These are phyloP conservation scores for Ganoderma boninense DNA, from an alignment of 1,284 basidiomycete species.

Conservation along the genomic window DNA sequence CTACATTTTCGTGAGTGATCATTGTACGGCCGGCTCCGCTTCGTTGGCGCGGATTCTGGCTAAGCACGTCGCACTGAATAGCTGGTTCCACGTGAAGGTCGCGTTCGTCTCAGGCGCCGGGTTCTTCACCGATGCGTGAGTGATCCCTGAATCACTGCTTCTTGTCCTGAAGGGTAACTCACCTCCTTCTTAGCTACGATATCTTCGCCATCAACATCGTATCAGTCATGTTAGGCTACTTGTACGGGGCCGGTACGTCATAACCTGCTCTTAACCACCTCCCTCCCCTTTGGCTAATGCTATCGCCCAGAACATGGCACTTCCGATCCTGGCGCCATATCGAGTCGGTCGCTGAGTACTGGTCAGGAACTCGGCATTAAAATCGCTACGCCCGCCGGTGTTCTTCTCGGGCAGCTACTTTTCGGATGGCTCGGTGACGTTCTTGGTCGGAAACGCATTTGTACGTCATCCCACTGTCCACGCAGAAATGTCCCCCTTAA, in stretches of 20 bases:
- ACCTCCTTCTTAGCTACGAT: slow-evolving; percentile 46
- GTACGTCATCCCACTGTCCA: slow-evolving; percentile 47
- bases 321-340: slow-evolving; percentile 9
- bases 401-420: slow-evolving; percentile 62
- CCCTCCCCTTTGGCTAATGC: background rate
- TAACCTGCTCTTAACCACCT: background rate
- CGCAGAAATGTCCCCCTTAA: slow-evolving; percentile 30
- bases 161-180: background rate
- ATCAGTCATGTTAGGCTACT: slow-evolving; percentile 63
- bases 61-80: slow-evolving; percentile 22
- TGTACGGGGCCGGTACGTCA: slow-evolving; percentile 52
- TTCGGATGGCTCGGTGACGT: slow-evolving; percentile 80
- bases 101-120: slow-evolving; percentile 81
- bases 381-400: slow-evolving; percentile 63
- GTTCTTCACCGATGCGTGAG: slow-evolving; percentile 86
- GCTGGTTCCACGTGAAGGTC: slow-evolving; percentile 73
- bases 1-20: slow-evolving; percentile 54
- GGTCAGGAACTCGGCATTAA: slow-evolving; percentile 75
- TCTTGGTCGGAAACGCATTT: slow-evolving; percentile 78
- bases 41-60: slow-evolving; percentile 10
- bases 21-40: background rate
- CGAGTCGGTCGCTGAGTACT: slow-evolving; percentile 44
- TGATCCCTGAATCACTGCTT: slow-evolving; percentile 19
- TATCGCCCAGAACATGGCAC: background rate
- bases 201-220: slow-evolving; percentile 65